phyloP scores from a whole-genome alignment of 805 yeast species.

The Hanseniaspora mollemarum region DNA sequence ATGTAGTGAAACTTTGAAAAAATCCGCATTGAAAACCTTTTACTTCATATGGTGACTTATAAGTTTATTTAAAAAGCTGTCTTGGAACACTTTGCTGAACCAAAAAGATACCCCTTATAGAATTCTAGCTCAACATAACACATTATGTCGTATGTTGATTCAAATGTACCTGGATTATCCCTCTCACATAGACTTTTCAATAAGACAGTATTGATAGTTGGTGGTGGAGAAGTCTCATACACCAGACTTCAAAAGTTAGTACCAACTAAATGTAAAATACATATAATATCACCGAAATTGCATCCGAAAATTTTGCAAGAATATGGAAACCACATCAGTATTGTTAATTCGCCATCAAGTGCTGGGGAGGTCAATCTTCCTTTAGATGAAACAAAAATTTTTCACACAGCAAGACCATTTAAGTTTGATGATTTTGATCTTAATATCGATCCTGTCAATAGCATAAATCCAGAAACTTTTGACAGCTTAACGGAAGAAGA shows the following conservation, averaged over 20 bases:
- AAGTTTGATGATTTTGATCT: constrained; percentile 7
- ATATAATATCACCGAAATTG: constrained; percentile 22
- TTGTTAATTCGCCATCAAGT: neutral
- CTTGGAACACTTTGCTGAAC: no score
- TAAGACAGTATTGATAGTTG: constrained; percentile 26
- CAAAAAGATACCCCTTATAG: no score
- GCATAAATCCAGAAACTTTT: constrained; percentile 2
- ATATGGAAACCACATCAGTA: neutral
- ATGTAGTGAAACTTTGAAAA: neutral
- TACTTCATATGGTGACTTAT: no score
- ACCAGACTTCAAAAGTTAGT: constrained; percentile 27
- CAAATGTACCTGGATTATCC: constrained; percentile 21
- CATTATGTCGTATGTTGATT: constrained; percentile 8
- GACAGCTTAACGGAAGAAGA: neutral
- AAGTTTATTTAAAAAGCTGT: no score
- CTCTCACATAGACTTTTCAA: constrained; percentile 26
- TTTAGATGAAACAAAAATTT: neutral
- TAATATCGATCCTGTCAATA: neutral
- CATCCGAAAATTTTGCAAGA: constrained; percentile 1
- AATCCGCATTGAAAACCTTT: no score
- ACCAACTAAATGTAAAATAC: constrained; percentile 28
- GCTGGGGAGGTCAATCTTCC: neutral
- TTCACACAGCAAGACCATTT: neutral
- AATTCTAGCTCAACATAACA: neutral
- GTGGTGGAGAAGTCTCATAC: constrained; percentile 30